Evolutionary conservation across 306 rosid species (phyloP).

Genomic region (Biancaea sappan): DNA sequence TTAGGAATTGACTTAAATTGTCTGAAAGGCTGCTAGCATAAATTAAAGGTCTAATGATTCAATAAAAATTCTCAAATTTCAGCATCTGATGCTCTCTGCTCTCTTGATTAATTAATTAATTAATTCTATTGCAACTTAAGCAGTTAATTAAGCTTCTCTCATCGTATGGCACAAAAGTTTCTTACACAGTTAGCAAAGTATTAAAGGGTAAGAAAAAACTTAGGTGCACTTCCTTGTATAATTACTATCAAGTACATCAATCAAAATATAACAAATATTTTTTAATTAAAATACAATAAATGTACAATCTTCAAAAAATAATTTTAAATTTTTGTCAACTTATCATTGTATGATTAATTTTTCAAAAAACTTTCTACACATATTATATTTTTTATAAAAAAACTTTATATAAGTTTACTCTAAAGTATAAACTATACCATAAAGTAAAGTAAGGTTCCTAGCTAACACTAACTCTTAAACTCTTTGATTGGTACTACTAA

Average conservation of each 20-base stretch:
- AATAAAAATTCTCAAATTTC: neutral
- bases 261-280: too few relatives aligned
- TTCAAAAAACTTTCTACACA: too few relatives aligned
- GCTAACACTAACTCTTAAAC: neutral
- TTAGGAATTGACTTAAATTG: neutral
- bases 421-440: neutral
- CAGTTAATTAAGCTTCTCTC: neutral
- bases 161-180: neutral
- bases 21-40: neutral
- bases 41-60: neutral
- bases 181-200: neutral
- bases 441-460: neutral
- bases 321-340: too few relatives aligned
- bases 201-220: too few relatives aligned
- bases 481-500: neutral
- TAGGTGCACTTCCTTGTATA: too few relatives aligned
- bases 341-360: too few relatives aligned
- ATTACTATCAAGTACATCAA: too few relatives aligned
- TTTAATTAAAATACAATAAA: too few relatives aligned
- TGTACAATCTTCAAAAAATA: too few relatives aligned
- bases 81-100: neutral
- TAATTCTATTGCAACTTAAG: neutral
- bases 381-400: too few relatives aligned
- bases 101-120: neutral
- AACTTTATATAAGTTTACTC: too few relatives aligned